These are phyloP conservation scores for Arabidopsis suecica DNA, from an alignment of 345 rosid genomes.

Conservation along the genomic window DNA sequence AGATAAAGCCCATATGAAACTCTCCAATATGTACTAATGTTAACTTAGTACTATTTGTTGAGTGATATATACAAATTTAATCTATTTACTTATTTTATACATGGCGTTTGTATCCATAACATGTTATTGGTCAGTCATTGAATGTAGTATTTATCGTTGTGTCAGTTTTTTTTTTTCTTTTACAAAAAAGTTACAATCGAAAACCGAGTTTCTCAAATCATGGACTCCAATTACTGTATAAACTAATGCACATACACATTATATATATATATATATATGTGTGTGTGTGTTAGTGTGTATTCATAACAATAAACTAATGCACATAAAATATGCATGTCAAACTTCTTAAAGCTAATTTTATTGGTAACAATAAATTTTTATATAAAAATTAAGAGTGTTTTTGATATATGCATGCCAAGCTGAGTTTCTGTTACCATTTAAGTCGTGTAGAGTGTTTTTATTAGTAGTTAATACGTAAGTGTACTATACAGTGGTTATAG, in stretches of 20 bases:
- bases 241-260: not conserved
- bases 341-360: too few species aligned
- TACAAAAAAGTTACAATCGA: not conserved
- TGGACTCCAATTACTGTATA: not conserved
- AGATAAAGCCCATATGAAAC: not conserved
- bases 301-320: too few species aligned
- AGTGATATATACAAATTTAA: too few species aligned
- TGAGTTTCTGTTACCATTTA: not conserved
- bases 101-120: not conserved
- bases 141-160: constrained; percentile 18
- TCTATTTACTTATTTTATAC: constrained; percentile 4
- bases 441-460: not conserved
- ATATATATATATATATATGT: not conserved
- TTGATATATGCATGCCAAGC: not conserved
- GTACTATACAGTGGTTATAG: not conserved
- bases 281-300: not conserved
- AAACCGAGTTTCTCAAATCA: constrained; percentile 1
- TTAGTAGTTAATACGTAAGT: too few species aligned
- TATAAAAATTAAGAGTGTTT: too few species aligned
- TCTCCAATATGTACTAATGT: not conserved
- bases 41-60: too few species aligned
- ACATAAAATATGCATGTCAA: not conserved
- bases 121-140: constrained; percentile 22
- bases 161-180: not conserved
- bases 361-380: too few species aligned